phyloP scores from a whole-genome alignment of 2,329 filamentous ascomycete genomes.

The Knoxdaviesia capensis region DNA sequence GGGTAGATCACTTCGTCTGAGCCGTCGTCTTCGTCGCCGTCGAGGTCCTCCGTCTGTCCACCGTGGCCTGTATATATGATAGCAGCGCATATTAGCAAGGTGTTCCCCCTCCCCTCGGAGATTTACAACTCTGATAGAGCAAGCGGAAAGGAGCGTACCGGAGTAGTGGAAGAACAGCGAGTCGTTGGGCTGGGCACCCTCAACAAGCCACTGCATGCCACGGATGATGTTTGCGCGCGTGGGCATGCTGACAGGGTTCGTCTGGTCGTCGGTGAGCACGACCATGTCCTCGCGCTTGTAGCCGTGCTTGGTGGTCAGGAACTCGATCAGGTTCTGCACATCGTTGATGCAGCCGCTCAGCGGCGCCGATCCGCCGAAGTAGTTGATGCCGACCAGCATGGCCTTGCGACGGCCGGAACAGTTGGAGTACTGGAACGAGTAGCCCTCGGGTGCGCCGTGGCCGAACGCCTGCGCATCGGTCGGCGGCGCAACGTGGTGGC shows the following conservation, averaged over 20 bases:
- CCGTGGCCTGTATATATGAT: slow-evolving; percentile 36
- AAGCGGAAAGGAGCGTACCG: slow-evolving; percentile 17
- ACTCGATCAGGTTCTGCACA: slow-evolving; percentile 54
- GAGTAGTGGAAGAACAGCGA: slow-evolving; percentile 63
- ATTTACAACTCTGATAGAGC: not conserved
- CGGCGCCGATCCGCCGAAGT: slow-evolving; percentile 52
- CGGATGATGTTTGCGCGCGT: slow-evolving; percentile 58
- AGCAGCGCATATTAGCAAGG: not conserved
- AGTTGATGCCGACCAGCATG: slow-evolving; percentile 63
- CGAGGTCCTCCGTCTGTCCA: slow-evolving; percentile 51
- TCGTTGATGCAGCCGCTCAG: slow-evolving; percentile 66
- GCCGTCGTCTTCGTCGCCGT: slow-evolving; percentile 61
- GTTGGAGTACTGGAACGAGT: slow-evolving; percentile 58
- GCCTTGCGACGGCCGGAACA: slow-evolving; percentile 57
- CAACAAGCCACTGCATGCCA: slow-evolving; percentile 59
- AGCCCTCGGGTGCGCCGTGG: slow-evolving; percentile 45
- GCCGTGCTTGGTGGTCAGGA: slow-evolving; percentile 44
- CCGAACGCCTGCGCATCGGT: slow-evolving; percentile 36
- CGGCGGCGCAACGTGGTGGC: slow-evolving; percentile 20
- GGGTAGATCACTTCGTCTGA: slow-evolving; percentile 66
- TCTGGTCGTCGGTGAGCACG: slow-evolving; percentile 55
- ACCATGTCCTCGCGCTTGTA: slow-evolving; percentile 70
- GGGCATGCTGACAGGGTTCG: slow-evolving; percentile 46
- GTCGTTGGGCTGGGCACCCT: slow-evolving; percentile 51
- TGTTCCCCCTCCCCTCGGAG: not conserved